These are phyloP conservation scores for Phytophthora vignae DNA, from an alignment of 352 stramenopile species.

Conservation along the genomic window DNA sequence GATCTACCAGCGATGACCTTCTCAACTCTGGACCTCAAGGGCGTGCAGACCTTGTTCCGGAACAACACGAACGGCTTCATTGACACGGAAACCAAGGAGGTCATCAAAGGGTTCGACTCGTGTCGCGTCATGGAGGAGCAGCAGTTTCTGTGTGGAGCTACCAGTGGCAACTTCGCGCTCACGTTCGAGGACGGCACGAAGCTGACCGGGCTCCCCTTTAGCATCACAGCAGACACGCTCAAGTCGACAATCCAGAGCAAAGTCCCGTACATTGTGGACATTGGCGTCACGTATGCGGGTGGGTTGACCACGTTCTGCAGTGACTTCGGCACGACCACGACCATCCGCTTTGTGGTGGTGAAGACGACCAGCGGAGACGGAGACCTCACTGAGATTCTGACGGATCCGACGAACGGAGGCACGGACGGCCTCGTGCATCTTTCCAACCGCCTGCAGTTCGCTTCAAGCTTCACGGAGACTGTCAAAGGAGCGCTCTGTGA, in stretches of 20 bases:
- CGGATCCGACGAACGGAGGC: slow-evolving; percentile 64
- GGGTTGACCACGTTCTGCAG: slow-evolving; percentile 52
- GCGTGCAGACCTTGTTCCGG: slow-evolving; percentile 54
- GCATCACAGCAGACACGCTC: slow-evolving; percentile 50
- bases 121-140: slow-evolving; percentile 73
- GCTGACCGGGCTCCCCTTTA: slow-evolving; percentile 54
- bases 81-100: slow-evolving; percentile 68
- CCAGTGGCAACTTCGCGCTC: slow-evolving; percentile 71
- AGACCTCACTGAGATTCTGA: slow-evolving; percentile 54
- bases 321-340: slow-evolving; percentile 59
- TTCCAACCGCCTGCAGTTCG: slow-evolving; percentile 69
- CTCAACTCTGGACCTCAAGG: slow-evolving; percentile 60
- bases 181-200: slow-evolving; percentile 69
- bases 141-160: slow-evolving; percentile 66
- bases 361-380: slow-evolving; percentile 56
- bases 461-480: slow-evolving; percentile 60
- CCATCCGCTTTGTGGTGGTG: slow-evolving; percentile 71
- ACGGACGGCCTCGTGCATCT: slow-evolving; percentile 62
- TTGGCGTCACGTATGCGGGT: slow-evolving; percentile 61
- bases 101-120: slow-evolving; percentile 77
- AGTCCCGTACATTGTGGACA: slow-evolving; percentile 67
- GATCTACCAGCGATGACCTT: slow-evolving; percentile 74
- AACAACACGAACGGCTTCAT: slow-evolving; percentile 62
- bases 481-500: slow-evolving; percentile 58
- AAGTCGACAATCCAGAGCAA: slow-evolving; percentile 46